These are phyloP conservation scores for Eucalyptus grandis DNA, from an alignment of 345 rosid genomes.

Conservation along the genomic window DNA sequence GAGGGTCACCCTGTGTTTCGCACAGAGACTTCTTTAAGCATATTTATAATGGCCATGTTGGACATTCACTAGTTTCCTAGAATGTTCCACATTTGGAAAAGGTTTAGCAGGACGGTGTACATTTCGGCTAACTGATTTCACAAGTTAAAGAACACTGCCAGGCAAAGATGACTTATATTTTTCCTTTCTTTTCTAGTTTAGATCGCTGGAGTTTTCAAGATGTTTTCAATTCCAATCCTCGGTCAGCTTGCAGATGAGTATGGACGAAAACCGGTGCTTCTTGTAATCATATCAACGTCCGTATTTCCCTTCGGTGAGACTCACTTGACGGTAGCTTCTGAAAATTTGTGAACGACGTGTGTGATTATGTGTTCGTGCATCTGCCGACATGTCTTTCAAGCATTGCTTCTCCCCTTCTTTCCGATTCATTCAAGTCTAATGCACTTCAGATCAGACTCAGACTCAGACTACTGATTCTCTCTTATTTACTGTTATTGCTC, in stretches of 20 bases:
- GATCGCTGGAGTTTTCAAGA: slow-evolving; percentile 53
- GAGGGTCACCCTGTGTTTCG: background rate
- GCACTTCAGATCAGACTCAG: background rate
- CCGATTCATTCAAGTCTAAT: background rate
- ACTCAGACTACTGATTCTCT: background rate
- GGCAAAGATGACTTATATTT: background rate
- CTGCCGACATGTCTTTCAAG: background rate
- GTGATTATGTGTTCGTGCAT: background rate
- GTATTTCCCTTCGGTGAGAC: slow-evolving; percentile 35
- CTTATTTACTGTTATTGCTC: background rate
- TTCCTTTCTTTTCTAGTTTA: background rate
- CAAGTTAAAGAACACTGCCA: background rate
- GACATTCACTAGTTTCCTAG: background rate
- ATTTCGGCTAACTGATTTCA: background rate
- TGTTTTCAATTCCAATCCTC: slow-evolving; percentile 36
- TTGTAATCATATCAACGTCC: slow-evolving; percentile 26
- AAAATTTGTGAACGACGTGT: background rate
- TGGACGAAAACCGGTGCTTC: slow-evolving; percentile 40
- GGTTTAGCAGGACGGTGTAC: background rate
- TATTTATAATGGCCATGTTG: background rate
- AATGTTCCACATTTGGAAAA: background rate
- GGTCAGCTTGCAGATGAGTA: slow-evolving; percentile 55
- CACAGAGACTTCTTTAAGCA: background rate
- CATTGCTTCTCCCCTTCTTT: background rate
- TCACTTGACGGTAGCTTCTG: background rate